Conservation (phyloP, 208 protist species). For the Lotmaria passim region DNA sequence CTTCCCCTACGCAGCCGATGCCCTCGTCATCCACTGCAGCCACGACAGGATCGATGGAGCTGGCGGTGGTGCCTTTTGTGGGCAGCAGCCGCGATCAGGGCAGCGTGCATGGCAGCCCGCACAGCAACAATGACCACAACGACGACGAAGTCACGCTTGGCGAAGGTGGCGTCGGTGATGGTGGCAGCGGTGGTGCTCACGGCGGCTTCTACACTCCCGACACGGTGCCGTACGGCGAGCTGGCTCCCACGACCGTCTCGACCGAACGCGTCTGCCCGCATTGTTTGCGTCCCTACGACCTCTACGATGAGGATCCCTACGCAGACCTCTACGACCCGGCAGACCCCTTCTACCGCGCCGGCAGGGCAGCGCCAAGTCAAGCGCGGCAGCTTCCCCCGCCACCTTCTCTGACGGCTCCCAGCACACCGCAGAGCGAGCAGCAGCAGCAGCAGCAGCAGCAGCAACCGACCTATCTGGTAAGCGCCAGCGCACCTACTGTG, state of each 20-base stretch:
- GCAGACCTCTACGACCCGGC: conserved; percentile 6
- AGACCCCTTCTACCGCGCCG: conserved; percentile 13
- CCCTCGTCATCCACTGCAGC: neutral
- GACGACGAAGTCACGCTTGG: neutral
- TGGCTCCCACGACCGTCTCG: conserved; percentile 31
- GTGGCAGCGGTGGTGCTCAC: neutral
- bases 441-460: conserved; percentile 5
- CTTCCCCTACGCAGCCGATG: neutral
- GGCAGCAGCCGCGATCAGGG: conserved; percentile 7
- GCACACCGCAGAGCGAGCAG: neutral
- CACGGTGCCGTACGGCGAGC: conserved; percentile 10
- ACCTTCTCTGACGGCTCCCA: neutral
- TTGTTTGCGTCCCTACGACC: conserved; percentile 37
- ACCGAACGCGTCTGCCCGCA: conserved; percentile 42
- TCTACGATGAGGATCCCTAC: conserved; percentile 21
- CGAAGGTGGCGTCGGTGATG: neutral
- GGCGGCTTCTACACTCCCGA: neutral
- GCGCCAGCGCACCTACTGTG: neutral
- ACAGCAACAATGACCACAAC: neutral
- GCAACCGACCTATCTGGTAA: neutral
- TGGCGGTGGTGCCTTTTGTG: conserved; percentile 30
- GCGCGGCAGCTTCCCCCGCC: conserved; percentile 9
- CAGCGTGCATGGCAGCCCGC: neutral
- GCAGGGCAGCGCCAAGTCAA: neutral
- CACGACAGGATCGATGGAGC: conserved; percentile 17